These are phyloP conservation scores for Kodamaea jinghongensis DNA, from an alignment of 805 yeast species.

Conservation along the genomic window DNA sequence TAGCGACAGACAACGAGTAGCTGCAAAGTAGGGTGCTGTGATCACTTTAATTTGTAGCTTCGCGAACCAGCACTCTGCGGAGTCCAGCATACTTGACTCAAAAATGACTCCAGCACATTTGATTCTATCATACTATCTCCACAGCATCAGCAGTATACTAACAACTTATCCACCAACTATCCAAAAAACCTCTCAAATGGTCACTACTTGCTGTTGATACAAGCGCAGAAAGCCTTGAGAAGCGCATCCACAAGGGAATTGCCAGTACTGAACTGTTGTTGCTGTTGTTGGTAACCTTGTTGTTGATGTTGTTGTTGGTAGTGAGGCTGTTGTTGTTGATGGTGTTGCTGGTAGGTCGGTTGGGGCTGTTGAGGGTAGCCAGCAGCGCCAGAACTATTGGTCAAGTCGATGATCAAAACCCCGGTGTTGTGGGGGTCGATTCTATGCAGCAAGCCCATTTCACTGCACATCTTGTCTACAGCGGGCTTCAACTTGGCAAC, in stretches of 20 bases:
- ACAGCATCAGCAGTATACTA: no score
- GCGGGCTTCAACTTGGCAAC: constrained; percentile 90
- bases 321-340: constrained; percentile 16
- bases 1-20: no score
- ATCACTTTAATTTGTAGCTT: no score
- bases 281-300: constrained; percentile 13
- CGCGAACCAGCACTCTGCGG: no score
- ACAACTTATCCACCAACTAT: no score
- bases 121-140: no score
- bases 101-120: no score
- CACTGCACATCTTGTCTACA: constrained; percentile 69
- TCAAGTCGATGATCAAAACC: constrained; percentile 68
- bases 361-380: constrained; percentile 13
- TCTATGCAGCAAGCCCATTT: constrained; percentile 57
- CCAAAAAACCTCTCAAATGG: background rate
- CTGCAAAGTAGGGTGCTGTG: no score
- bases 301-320: constrained; percentile 9
- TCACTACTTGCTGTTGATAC: constrained; percentile 20
- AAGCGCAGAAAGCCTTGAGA: constrained; percentile 32
- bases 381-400: constrained; percentile 13
- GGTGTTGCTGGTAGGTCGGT: constrained; percentile 19
- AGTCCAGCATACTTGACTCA: no score
- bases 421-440: constrained; percentile 76
- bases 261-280: constrained; percentile 19
- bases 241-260: constrained; percentile 28